Evolutionary conservation across 257 asterid genomes (phyloP).

Genomic region (Solanum peruvianum): DNA sequence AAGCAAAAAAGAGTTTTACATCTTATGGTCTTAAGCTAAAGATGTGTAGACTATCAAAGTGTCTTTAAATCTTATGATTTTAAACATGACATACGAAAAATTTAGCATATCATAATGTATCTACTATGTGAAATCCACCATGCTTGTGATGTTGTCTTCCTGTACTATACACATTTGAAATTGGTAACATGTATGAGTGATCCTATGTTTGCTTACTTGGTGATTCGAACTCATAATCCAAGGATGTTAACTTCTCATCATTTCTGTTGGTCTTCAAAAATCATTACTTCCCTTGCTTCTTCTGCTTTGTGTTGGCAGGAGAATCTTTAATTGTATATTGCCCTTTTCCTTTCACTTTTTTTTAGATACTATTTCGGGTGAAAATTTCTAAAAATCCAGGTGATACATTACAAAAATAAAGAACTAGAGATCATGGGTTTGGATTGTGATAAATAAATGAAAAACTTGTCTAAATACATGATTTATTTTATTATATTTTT

Average conservation of each 20-base stretch:
- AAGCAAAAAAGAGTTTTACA: too few species aligned
- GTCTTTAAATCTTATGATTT: neutral
- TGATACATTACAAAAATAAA: too few species aligned
- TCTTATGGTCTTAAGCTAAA: too few species aligned
- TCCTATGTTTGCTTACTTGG: too few species aligned
- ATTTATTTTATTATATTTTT: too few species aligned
- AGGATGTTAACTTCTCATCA: neutral
- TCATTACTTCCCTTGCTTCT: neutral
- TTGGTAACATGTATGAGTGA: neutral
- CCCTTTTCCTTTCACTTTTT: neutral
- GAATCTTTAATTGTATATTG: neutral
- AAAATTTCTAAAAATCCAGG: neutral
- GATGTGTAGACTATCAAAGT: too few species aligned
- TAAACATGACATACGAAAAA: neutral
- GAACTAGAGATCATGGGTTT: too few species aligned
- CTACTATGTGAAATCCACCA: neutral
- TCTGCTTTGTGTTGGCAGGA: neutral
- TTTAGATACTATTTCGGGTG: neutral
- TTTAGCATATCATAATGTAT: neutral
- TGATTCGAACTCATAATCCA: neutral
- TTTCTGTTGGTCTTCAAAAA: neutral
- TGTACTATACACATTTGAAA: neutral
- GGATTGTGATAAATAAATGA: too few species aligned
- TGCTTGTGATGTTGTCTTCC: neutral
- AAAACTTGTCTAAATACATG: too few species aligned